Base-by-base conservation (phyloP, 805 yeast genomes). In the Debaryomyces prosopidis region DNA sequence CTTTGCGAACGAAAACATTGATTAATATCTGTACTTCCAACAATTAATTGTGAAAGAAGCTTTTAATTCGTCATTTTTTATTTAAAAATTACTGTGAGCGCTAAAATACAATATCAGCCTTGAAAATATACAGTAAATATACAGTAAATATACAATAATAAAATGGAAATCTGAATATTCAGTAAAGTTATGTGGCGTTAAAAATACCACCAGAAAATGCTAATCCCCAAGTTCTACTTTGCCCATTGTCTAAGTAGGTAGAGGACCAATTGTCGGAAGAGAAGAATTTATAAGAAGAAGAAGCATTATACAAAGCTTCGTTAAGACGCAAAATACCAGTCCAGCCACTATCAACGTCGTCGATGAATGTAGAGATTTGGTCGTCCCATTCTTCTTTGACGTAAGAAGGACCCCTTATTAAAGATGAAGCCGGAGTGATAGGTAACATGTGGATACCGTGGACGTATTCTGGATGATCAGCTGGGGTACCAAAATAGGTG, bases 381-480 rank as follows among this genome's bases (percentile, higher is more conserved):
- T 72, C 69, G 5, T 73, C 65, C 88, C 88, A 85, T 64, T 85
- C 90, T 59, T 85, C 78, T 53, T 66, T 52, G 8, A 77, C 85
- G 62, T 78, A 85, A 1, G 60, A 57, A 6, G 80, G 73, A 1
- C 71, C 67, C 60, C 90, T 71, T 23, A 84, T 71, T 46, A 75
- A 80, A 1, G 86, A 78, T 5, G 89, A 80, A n/a, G 81, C 75
- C 2, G 89, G 82, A 0, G 88, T 82, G 32, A 84, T 74, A 27
- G 92, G 94, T 27, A 86, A 70, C 74, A 87, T 86, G 58, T 86
- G 90, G 42, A 85, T 85, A 66, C 89, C 88, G 51, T 85, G 91
- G 38, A 86, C 83, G 62, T 80, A 86, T 56, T 85, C 85, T 36
- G 60, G 66, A 38, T 54, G 49, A 11, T 44, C 46, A 36, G 53